These are phyloP conservation scores for Stentor roeselii DNA, from an alignment of 73 alveolate genomes.

Conservation along the genomic window DNA sequence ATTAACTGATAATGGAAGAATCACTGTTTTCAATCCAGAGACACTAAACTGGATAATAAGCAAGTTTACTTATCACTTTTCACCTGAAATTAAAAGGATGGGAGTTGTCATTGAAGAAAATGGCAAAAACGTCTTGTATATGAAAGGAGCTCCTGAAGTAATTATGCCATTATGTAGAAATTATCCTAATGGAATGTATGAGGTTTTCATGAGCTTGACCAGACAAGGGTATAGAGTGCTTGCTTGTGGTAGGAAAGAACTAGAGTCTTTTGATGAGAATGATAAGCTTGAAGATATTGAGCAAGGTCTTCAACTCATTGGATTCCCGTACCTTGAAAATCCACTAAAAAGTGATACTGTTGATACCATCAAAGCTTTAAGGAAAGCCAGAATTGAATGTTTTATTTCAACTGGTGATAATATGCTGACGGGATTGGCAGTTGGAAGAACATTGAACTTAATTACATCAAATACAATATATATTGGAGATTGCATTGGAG, in stretches of 20 bases:
- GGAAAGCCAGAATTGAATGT: slow-evolving; percentile 41
- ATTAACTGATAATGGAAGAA: slow-evolving; percentile 55
- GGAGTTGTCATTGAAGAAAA: slow-evolving; percentile 63
- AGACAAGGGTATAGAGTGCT: slow-evolving; percentile 78
- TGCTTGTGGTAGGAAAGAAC: slow-evolving; percentile 59
- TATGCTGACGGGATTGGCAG: slow-evolving; percentile 90
- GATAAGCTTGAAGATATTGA: slow-evolving; percentile 60
- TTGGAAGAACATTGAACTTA: slow-evolving; percentile 80
- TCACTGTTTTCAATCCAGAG: background rate
- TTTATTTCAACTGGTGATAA: slow-evolving; percentile 95
- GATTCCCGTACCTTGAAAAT: slow-evolving; percentile 83
- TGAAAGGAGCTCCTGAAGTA: slow-evolving; percentile 87
- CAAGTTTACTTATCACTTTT: slow-evolving; percentile 74
- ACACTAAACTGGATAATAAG: slow-evolving; percentile 30
- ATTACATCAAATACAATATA: slow-evolving; percentile 44
- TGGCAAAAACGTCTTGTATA: slow-evolving; percentile 14
- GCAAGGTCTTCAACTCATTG: slow-evolving; percentile 79
- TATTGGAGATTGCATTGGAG: slow-evolving; percentile 49
- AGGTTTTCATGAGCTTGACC: slow-evolving; percentile 53
- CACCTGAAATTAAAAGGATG: slow-evolving; percentile 86
- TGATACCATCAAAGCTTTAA: slow-evolving; percentile 35
- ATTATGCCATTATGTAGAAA: slow-evolving; percentile 48
- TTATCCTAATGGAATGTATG: slow-evolving; percentile 65
- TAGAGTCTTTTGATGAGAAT: slow-evolving; percentile 15
- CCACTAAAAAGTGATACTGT: slow-evolving; percentile 73